Percentiles rank a stretch among this genome's conserved stretches.
Conservation (phyloP, 169 alveolate species). For the Neospora caninum region DNA sequence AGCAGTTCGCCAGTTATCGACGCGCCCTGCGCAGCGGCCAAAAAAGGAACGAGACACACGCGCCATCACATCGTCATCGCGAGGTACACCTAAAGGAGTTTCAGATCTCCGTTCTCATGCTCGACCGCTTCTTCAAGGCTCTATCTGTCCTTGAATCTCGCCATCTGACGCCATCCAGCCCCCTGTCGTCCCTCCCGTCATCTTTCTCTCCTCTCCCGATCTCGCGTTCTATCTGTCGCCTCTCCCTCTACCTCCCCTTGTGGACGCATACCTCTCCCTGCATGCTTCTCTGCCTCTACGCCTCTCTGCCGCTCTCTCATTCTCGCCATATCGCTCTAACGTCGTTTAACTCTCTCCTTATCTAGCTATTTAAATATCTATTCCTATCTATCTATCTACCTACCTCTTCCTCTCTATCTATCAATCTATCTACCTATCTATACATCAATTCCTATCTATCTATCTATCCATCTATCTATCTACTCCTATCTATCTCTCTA, state of each 20-base stretch:
- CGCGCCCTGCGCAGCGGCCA: slow-evolving; percentile 48
- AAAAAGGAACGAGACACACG: neutral
- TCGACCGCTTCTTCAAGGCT: neutral
- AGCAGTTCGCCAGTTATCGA: slow-evolving; percentile 63
- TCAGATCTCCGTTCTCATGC: neutral
- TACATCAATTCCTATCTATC: too few species aligned
- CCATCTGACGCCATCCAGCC: neutral
- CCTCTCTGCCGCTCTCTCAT: too few species aligned
- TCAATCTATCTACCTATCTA: neutral
- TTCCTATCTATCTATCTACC: neutral
- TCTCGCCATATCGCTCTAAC: too few species aligned
- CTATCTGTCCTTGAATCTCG: neutral
- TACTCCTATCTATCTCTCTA: too few species aligned
- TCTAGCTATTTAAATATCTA: too few species aligned
- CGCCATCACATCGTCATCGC: neutral
- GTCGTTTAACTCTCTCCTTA: too few species aligned
- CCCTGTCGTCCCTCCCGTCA: neutral
- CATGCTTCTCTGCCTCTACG: too few species aligned
- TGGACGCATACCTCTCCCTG: too few species aligned
- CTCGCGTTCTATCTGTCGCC: too few species aligned
- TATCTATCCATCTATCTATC: too few species aligned
- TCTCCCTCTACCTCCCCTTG: too few species aligned
- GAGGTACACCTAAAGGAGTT: neutral
- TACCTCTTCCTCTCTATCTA: neutral
- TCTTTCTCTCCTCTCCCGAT: too few species aligned